Evolutionary conservation across 1,284 basidiomycete genomes (phyloP).

Genomic region (Cutaneotrichosporon cavernicola): DNA sequence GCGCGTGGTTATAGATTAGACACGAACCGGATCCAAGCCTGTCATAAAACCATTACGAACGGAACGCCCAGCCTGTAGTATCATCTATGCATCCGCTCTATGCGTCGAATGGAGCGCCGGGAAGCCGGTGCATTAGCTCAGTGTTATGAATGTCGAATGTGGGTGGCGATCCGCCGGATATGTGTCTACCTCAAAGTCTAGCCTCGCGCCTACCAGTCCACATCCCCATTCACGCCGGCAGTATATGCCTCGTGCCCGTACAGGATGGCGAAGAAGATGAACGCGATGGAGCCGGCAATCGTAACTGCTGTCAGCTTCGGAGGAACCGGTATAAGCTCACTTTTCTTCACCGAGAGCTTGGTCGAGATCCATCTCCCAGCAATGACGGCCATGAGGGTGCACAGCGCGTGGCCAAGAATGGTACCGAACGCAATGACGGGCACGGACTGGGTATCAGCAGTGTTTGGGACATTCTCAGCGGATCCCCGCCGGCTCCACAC

Average conservation of each 20-base stretch:
- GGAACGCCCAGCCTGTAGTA: neutral
- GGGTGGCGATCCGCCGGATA: neutral
- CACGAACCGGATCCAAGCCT: neutral
- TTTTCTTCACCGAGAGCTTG: constrained; percentile 91
- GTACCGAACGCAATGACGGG: constrained; percentile 85
- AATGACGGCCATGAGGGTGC: constrained; percentile 84
- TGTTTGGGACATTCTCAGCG: neutral
- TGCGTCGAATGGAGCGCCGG: neutral
- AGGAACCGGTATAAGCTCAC: constrained; percentile 57
- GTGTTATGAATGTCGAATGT: neutral
- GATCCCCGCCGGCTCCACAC: constrained; percentile 41
- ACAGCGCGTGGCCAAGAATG: constrained; percentile 80
- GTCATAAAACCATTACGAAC: neutral
- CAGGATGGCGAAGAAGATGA: constrained; percentile 76
- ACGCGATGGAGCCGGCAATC: constrained; percentile 74
- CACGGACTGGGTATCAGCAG: constrained; percentile 58
- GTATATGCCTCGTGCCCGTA: constrained; percentile 68
- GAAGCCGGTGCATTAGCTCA: neutral
- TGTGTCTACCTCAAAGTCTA: neutral
- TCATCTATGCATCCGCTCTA: constrained; percentile 6
- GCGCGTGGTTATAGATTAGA: neutral
- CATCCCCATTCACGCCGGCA: constrained; percentile 15
- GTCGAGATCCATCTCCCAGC: constrained; percentile 88
- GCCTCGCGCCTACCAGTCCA: constrained; percentile 10
- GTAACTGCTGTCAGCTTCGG: constrained; percentile 62